A percentile compares a stretch with the other conserved stretches of the same genome.
Evolutionary conservation across 2,329 filamentous ascomycete genomes (phyloP).

Genomic region (Epichloe sp.): DNA sequence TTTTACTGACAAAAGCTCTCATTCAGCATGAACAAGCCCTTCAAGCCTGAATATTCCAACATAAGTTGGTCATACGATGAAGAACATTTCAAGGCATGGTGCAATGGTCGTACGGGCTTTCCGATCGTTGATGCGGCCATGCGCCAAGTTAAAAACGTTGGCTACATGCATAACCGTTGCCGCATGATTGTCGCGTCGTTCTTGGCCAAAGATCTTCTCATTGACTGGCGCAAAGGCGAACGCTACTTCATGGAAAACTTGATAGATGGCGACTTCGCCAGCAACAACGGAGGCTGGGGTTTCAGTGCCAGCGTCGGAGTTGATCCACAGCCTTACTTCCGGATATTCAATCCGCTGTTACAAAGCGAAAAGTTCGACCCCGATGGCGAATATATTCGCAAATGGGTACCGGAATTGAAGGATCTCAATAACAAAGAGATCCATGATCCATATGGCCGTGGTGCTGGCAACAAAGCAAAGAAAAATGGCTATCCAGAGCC

Average conservation of each 20-base stretch:
- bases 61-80: constrained; percentile 69
- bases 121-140: constrained; percentile 81
- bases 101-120: constrained; percentile 59
- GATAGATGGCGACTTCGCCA: constrained; percentile 68
- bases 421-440: constrained; percentile 53
- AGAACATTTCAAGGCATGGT: constrained; percentile 61
- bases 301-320: constrained; percentile 54
- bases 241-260: constrained; percentile 70
- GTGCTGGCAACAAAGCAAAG: constrained; percentile 43
- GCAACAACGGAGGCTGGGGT: constrained; percentile 55
- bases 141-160: constrained; percentile 56
- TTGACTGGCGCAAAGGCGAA: constrained; percentile 78
- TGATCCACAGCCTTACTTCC: constrained; percentile 80
- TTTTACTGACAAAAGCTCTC: neutral
- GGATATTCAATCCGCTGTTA: constrained; percentile 74
- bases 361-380: constrained; percentile 82
- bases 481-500: constrained; percentile 60
- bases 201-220: constrained; percentile 62
- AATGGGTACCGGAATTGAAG: constrained; percentile 67
- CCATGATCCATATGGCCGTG: constrained; percentile 66
- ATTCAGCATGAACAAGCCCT: constrained; percentile 42
- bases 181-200: constrained; percentile 79
- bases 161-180: constrained; percentile 75
- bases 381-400: constrained; percentile 65
- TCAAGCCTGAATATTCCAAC: constrained; percentile 73